Base-by-base conservation (phyloP, 2,329 filamentous ascomycete genomes). In the Cylindrodendrum hubeiense region DNA sequence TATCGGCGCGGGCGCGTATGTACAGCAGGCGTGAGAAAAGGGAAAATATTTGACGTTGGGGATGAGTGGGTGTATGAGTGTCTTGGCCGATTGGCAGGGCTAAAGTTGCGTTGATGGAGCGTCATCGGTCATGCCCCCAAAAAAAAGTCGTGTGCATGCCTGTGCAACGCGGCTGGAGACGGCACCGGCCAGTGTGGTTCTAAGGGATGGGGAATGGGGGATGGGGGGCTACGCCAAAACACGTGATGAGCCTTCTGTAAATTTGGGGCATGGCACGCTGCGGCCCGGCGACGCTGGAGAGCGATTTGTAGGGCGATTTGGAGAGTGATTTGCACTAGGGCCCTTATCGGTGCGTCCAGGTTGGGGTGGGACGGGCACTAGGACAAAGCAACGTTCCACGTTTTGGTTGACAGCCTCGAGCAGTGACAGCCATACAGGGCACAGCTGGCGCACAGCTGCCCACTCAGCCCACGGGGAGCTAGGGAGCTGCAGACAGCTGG, bases 171-270 rank as follows among this genome's bases (percentile, higher is more conserved):
- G 70, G 68, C 66, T 69, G 56, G 30, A 22, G 21, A 39, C 33
- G 46, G 67, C 69, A 68, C 68, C 68, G 13, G 15, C 5, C n/a
- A 21, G 13, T 28, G 37, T n/a, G n/a, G 10, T 5, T 56, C 19
- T 65, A 28, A 46, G 21, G 51, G 66, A 26, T 50, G 55, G 15
- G 56, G 19, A 33, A 41, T 30, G 58, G 21, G 43, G 41, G 22
- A 47, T 33, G 9, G 28, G 28, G 28, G 28, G 28, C 8, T 26
- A 66, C 69, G 71, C 71, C 69, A 74, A 70, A 60, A 43, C 71
- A 73, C 71, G 71, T 73, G 71, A 73, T 58, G 15, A 2, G 4
- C 2, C 21, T 22, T 51, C 43, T 51, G 41, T 26, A 51, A 52
- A 47, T 28, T n/a, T n/a, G 8, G 4, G 15, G 37, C n/a, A 39